phyloP scores from a whole-genome alignment of 2,329 filamentous ascomycete species.

The Colletotrichum eleusines region DNA sequence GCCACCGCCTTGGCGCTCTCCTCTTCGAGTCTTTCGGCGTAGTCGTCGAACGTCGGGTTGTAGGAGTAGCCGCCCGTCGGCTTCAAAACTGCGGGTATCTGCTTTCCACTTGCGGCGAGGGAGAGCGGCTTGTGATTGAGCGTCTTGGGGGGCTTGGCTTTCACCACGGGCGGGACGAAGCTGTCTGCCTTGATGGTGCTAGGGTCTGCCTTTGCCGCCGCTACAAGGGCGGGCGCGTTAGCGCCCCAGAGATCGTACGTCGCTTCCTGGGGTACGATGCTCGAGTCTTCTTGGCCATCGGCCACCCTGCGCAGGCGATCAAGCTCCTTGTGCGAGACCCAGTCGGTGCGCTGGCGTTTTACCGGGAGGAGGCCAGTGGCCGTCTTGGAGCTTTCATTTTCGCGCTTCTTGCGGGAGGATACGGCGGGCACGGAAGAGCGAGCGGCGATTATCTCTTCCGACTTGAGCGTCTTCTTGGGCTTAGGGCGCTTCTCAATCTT shows the following conservation, averaged over 20 bases:
- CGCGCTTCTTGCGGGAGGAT: slow-evolving; percentile 77
- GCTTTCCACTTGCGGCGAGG: slow-evolving; percentile 84
- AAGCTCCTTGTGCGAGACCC: slow-evolving; percentile 88
- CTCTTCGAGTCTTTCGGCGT: slow-evolving; percentile 78
- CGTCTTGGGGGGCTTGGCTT: slow-evolving; percentile 79
- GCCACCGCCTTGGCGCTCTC: slow-evolving; percentile 85
- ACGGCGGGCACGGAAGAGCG: slow-evolving; percentile 87
- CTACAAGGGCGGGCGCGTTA: slow-evolving; percentile 48
- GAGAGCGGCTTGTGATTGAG: slow-evolving; percentile 83
- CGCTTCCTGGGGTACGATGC: slow-evolving; percentile 69
- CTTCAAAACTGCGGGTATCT: slow-evolving; percentile 80
- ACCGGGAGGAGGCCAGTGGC: slow-evolving; percentile 78
- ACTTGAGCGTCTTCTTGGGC: slow-evolving; percentile 82
- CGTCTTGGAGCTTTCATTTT: slow-evolving; percentile 66
- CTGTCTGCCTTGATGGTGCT: slow-evolving; percentile 57
- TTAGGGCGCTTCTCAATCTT: slow-evolving; percentile 75
- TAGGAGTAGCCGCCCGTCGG: slow-evolving; percentile 90
- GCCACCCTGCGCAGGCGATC: slow-evolving; percentile 82
- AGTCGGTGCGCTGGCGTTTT: slow-evolving; percentile 83
- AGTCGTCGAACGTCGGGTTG: slow-evolving; percentile 90
- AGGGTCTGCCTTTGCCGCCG: slow-evolving; percentile 50
- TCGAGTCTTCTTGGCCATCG: slow-evolving; percentile 73
- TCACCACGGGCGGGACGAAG: slow-evolving; percentile 75
- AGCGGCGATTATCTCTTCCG: slow-evolving; percentile 89
- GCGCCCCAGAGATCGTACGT: slow-evolving; percentile 84